Evolutionary conservation across 768 basidiomycete genomes (phyloP).

Genomic region (Erythrobasidium yunnanense): DNA sequence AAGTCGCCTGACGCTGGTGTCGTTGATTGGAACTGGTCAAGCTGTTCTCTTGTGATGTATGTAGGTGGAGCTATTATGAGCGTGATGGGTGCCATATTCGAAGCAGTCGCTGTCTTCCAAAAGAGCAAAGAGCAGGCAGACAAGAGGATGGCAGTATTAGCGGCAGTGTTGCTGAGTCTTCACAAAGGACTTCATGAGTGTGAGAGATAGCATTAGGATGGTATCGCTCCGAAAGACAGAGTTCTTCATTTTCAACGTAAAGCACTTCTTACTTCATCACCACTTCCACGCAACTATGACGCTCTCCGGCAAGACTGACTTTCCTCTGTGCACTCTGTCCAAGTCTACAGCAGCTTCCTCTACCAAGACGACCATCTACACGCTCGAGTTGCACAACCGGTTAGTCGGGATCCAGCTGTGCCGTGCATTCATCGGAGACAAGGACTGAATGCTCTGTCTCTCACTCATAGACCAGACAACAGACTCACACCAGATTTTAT

Average conservation of each 20-base stretch:
- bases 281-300: too few relatives aligned
- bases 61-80: slow-evolving; percentile 10
- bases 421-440: slow-evolving; percentile 34
- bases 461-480: slow-evolving; percentile 41
- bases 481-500: slow-evolving; percentile 41
- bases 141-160: too few relatives aligned
- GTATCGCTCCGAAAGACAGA: too few relatives aligned
- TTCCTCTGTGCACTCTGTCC: background rate
- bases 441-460: background rate
- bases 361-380: slow-evolving; percentile 1
- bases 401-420: slow-evolving; percentile 30
- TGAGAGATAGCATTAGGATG: too few relatives aligned
- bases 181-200: too few relatives aligned
- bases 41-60: slow-evolving; percentile 7
- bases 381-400: slow-evolving; percentile 25
- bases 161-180: too few relatives aligned
- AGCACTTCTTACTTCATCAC: too few relatives aligned
- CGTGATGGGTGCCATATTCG: slow-evolving; percentile 21
- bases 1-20: slow-evolving; percentile 23
- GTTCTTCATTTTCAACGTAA: too few relatives aligned
- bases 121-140: too few relatives aligned
- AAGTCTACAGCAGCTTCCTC: background rate
- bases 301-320: slow-evolving; percentile 1
- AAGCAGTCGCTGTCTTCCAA: too few relatives aligned
- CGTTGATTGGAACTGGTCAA: slow-evolving; percentile 5